phyloP scores from a whole-genome alignment of 768 basidiomycete species.

The Mycena kentingensis region DNA sequence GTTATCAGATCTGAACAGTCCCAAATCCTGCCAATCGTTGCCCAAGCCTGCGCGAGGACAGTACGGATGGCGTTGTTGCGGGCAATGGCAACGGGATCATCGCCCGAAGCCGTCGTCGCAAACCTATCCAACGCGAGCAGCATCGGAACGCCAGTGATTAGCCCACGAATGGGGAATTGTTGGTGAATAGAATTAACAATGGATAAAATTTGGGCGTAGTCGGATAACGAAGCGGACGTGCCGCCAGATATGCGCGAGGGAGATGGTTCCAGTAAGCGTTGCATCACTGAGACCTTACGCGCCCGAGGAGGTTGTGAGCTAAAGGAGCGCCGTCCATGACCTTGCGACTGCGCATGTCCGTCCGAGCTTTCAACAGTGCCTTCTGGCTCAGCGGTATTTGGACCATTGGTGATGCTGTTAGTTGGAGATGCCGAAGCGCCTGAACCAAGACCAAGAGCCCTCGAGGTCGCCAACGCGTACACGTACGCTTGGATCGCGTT shows the following conservation, averaged over 20 bases:
- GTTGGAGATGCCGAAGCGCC: constrained; percentile 45
- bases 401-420: constrained; percentile 35
- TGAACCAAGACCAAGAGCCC: constrained; percentile 54
- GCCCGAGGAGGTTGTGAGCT: constrained; percentile 49
- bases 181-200: constrained; percentile 70
- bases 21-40: constrained; percentile 72
- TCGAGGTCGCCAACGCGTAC: constrained; percentile 76
- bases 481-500: constrained; percentile 80
- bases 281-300: constrained; percentile 58
- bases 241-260: constrained; percentile 45
- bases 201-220: constrained; percentile 71
- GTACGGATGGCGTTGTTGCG: constrained; percentile 61
- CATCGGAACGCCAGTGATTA: constrained; percentile 85
- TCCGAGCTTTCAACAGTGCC: constrained; percentile 27
- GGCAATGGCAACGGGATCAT: constrained; percentile 40
- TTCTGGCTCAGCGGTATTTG: constrained; percentile 30
- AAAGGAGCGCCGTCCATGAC: constrained; percentile 48
- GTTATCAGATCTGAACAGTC: constrained; percentile 54
- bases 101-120: constrained; percentile 43
- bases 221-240: constrained; percentile 64
- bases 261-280: constrained; percentile 52
- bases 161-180: constrained; percentile 70
- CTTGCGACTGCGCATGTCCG: constrained; percentile 36
- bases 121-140: constrained; percentile 70
- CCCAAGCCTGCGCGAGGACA: constrained; percentile 66